These are phyloP conservation scores for Vittaforma corneae DNA, from an alignment of 371 early-diverging fungal genomes.

Conservation along the genomic window DNA sequence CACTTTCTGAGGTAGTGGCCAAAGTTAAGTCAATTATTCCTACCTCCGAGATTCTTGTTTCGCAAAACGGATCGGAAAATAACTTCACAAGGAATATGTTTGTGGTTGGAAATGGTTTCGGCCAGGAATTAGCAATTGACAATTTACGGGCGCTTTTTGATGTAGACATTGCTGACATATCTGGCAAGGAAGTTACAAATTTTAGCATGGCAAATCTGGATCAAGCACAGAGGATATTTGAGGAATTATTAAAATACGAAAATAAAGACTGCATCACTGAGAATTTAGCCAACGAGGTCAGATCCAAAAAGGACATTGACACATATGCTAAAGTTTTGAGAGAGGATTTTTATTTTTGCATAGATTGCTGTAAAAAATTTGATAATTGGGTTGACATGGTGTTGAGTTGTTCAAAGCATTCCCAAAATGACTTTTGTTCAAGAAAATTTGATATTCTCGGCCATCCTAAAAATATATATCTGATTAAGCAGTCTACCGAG, in stretches of 20 bases:
- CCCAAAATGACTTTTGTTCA: neutral
- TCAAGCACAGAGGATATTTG: neutral
- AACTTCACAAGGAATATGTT: neutral
- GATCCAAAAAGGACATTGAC: neutral
- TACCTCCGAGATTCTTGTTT: neutral
- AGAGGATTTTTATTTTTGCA: neutral
- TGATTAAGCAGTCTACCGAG: neutral
- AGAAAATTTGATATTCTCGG: neutral
- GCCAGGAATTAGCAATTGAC: too few species aligned
- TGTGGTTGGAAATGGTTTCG: too few species aligned
- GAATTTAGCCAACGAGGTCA: neutral
- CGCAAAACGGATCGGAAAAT: neutral
- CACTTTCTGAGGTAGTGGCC: neutral
- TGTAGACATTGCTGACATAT: neutral
- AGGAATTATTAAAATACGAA: neutral
- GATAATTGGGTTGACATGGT: neutral
- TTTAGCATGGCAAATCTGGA: neutral
- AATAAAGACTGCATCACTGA: neutral
- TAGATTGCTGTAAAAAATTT: neutral
- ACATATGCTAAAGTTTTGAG: neutral
- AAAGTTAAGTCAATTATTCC: neutral
- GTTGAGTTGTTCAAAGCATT: neutral
- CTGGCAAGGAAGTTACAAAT: neutral
- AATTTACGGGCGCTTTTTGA: neutral
- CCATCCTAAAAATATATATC: neutral